Base-by-base conservation (phyloP, 148 eudicot species). In the Silene uniflora region DNA sequence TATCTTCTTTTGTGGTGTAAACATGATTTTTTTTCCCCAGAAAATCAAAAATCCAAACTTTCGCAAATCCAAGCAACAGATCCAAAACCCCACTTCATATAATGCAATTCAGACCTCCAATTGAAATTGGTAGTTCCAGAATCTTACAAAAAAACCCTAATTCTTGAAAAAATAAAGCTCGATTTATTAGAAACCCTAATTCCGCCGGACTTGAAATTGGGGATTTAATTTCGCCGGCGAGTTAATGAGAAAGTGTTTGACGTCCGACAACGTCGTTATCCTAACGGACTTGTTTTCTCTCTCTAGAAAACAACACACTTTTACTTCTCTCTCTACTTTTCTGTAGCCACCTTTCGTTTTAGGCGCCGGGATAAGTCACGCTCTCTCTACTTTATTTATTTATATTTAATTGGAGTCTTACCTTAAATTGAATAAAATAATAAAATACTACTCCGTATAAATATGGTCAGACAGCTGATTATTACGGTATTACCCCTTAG, bases 1-100 rank as follows among this genome's bases (percentile, higher is more conserved):
- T 39, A 82, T 74, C 81, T 84, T 90, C 76, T 77, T 92, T 77
- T 88, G 91, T 5, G 94, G 97, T 29, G 97, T 90, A 76, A 86
- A 86, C 99, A 95, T 94, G 68, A 39, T 39, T 39, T 39, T 39
- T 25, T 68, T 61, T 21, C 60, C 27, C 24, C 65, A 23, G 23
- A 23, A 17, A 71, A 42, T 62, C 73, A 62, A 62, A 21, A 62
- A 27, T 54, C 62, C 17, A 16, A n/a, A 75, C 47, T 66, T 66
- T 65, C 46, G 16, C 21, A 62, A 78, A 49, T 44, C 73, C 58
- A 69, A 52, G 49, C 71, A 32, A 22, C 78, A 83, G 87, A 83
- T 82, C 85, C 60, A 62, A 63, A 73, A 76, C 62, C 55, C 79
- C 78, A 77, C 75, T 78, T 78, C 85, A 81, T 81, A 78, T 55